Base-by-base conservation (phyloP, 139 green algal genomes). In the Zygnema circumcarinatum region DNA sequence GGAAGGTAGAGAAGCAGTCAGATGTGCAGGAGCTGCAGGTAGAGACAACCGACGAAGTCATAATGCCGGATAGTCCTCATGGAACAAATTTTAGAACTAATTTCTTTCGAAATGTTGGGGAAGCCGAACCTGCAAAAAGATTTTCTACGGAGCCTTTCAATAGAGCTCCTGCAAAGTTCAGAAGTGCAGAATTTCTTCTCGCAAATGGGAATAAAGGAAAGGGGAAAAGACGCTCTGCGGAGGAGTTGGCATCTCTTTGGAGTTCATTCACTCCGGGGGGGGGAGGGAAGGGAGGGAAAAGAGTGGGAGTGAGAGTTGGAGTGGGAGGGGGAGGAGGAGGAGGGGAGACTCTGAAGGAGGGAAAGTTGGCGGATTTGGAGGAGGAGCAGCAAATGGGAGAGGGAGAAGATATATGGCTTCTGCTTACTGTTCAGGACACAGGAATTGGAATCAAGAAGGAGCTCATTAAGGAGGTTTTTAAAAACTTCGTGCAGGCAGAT, bases 401-500 rank as follows among this genome's bases (percentile, higher is more conserved):
- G 16, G 69, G 36, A 41, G 69, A 78, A 16, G 69, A 78, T 3
- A 16, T 41, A 78, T 52, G 35, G 69, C 32, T 32, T 87, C 40
- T 39, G 35, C 22, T 82, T 90, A 32, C 38, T 74, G 92, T 96
- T 31, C 74, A 38, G 3, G 94, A 97, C 93, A 95, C 87, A 3
- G 94, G 94, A 67, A 95, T 96, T 41, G 94, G 94, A 47, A 94
- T 95, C 36, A 31, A 47, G 2, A 25, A 42, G 0, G 89, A 84
- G 11, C 39, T 47, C 33, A 81, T 87, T 40, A 38, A 76, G 29
- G 74, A 81, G 1, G 78, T 95, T 40, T 95, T 95, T 86, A 40
- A 83, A 40, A 38, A 36, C 0, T 89, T 83, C 21, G 54, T 90
- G 52, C 93, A 96, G 93, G 94, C 93, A 69, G 94, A 96, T 90